Base-by-base conservation (phyloP, 1,284 basidiomycete species). In the Volvariella surrecta region DNA sequence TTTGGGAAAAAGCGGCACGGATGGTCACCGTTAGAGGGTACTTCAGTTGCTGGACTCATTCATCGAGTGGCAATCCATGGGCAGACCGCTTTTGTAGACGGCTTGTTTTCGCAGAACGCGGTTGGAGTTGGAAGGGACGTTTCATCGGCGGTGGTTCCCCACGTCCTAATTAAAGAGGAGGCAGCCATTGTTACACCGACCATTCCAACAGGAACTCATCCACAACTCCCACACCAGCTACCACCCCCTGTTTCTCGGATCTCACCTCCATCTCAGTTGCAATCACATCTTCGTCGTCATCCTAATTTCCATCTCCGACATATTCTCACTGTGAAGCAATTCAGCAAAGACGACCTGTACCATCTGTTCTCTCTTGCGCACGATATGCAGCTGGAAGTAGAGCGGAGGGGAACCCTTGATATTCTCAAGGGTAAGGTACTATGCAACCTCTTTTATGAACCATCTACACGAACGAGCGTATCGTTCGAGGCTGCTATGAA, bases 401-500 rank as follows among this genome's bases (percentile, higher is more conserved):
- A 99, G 66, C 81, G 93, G 32, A 86, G 83, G 53, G 92, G 94
- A 3, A 79, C 79, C 2, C 72, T 98, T 45, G 93, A 99, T 57
- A 79, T 98, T 42, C 73, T 99, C 32, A 87, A 84, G 50, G 95
- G 95, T 39, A 89, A 85, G 50, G 85, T 99, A 0, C 76, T 99
- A 3, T 93, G 89, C 58, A 95, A 86, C n/a, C 63, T 97, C 32
- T 99, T 99, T 74, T 99, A 95, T 64, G 96, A 99, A 62, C 91
- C 96, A 2, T 97, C 93, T 7, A 99, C 96, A 1, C 77, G 96
- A 43, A 99, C 96, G 1, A 90, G 87, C 48, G 76, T 86, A 11
- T 98, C 95, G n/a, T 99, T 99, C 58, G 95, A 99, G 62, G 89
- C 95, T 6, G 96, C 96, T 10, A 99, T 99, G 96, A 93, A 95